Conservation (phyloP, 345 rosid genomes). For the Limnanthes douglasii region DNA sequence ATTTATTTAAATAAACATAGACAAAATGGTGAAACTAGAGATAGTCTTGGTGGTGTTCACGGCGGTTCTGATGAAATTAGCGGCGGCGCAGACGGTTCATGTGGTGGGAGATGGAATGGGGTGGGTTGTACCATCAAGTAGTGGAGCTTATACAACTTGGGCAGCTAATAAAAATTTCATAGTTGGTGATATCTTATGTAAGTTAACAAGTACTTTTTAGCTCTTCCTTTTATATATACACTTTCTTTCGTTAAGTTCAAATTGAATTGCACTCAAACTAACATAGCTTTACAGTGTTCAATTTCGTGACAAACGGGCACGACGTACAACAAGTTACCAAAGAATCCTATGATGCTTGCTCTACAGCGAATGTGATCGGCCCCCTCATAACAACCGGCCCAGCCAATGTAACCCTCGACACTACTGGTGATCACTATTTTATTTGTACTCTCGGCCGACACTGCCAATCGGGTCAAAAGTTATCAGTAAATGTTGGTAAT, state of each 20-base stretch:
- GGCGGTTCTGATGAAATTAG: too few species aligned
- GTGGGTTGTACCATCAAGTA: conserved; percentile 15
- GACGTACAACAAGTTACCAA: conserved; percentile 17
- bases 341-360: conserved; percentile 17
- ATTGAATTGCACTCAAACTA: too few species aligned
- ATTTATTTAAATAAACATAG: too few species aligned
- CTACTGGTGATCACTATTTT: conserved; percentile 15
- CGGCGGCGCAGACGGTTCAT: conserved; percentile 24
- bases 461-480: conserved; percentile 13
- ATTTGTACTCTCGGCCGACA: conserved; percentile 18
- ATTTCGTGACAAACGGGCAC: conserved; percentile 13
- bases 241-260: not conserved
- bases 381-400: conserved; percentile 11
- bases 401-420: conserved; percentile 12
- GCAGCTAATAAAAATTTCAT: conserved; percentile 12
- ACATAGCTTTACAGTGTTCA: conserved; percentile 12
- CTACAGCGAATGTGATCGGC: conserved; percentile 10
- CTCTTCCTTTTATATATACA: not conserved
- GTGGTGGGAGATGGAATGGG: conserved; percentile 22
- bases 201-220: not conserved
- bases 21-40: not conserved
- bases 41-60: conserved; percentile 4
- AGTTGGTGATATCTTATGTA: conserved; percentile 27
- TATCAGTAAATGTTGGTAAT: conserved; percentile 13
- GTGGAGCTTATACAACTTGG: conserved; percentile 17